phyloP scores from a whole-genome alignment of 768 basidiomycete species.

The Guyanaporus albipodus region DNA sequence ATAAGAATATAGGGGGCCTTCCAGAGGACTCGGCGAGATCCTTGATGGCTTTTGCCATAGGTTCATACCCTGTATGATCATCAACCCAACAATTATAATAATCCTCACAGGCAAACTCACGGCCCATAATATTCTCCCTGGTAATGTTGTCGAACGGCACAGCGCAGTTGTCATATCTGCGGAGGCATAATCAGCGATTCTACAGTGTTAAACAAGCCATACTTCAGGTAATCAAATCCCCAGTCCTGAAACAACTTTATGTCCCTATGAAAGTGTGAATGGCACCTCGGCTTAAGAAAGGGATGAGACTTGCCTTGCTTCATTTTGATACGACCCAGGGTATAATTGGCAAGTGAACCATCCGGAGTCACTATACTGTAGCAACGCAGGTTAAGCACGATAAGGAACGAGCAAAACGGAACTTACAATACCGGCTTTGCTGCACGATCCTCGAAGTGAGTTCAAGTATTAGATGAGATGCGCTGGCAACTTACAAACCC shows the following conservation, averaged over 20 bases:
- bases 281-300: background rate
- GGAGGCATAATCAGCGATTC: no score
- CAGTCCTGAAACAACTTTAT: conserved; percentile 56
- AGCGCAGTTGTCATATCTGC: conserved; percentile 60
- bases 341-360: conserved; percentile 66
- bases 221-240: conserved; percentile 68
- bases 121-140: conserved; percentile 52
- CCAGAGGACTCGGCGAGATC: conserved; percentile 45
- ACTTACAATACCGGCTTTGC: conserved; percentile 60
- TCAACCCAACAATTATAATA: conserved; percentile 1
- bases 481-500: conserved; percentile 45
- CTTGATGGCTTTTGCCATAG: conserved; percentile 57
- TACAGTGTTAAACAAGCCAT: conserved; percentile 13
- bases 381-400: conserved; percentile 1
- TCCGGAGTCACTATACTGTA: conserved; percentile 61
- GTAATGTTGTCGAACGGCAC: conserved; percentile 56
- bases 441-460: conserved; percentile 18
- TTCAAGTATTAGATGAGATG: background rate
- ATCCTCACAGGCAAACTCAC: conserved; percentile 31
- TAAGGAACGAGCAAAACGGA: background rate
- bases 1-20: conserved; percentile 53
- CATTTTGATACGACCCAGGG: conserved; percentile 63
- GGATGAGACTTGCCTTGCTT: conserved; percentile 42
- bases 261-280: conserved; percentile 39
- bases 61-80: conserved; percentile 46